Evolutionary conservation across 345 rosid genomes (phyloP).

Genomic region (Atalantia buxifolia): DNA sequence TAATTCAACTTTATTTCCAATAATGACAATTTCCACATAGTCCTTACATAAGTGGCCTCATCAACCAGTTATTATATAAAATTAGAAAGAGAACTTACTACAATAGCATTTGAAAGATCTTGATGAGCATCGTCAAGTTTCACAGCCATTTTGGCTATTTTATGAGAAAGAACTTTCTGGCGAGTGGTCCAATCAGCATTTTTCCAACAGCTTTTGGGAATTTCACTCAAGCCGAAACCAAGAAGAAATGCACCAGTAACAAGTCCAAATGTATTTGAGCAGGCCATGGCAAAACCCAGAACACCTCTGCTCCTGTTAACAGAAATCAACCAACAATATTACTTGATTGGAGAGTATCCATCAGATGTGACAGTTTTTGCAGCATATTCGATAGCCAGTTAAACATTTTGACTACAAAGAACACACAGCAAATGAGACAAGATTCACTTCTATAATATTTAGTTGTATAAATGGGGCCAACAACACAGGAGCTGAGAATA

Average conservation of each 20-base stretch:
- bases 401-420: conserved; percentile 3
- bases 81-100: conserved; percentile 48
- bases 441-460: neutral
- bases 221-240: conserved; percentile 97
- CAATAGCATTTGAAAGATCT: conserved; percentile 95
- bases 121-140: conserved; percentile 98
- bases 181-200: conserved; percentile 91
- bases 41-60: neutral
- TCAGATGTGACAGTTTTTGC: neutral
- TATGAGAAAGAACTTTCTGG: conserved; percentile 96
- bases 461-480: neutral
- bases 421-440: neutral
- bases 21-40: neutral
- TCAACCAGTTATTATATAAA: neutral
- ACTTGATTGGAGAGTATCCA: neutral
- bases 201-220: conserved; percentile 87
- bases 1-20: neutral
- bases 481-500: neutral
- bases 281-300: conserved; percentile 95
- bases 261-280: conserved; percentile 99
- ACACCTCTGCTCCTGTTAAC: conserved; percentile 55
- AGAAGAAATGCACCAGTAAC: conserved; percentile 99
- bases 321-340: neutral
- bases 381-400: neutral
- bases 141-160: conserved; percentile 96